Conservation (phyloP, 805 yeast genomes). For the Maudiozyma turicensis region DNA sequence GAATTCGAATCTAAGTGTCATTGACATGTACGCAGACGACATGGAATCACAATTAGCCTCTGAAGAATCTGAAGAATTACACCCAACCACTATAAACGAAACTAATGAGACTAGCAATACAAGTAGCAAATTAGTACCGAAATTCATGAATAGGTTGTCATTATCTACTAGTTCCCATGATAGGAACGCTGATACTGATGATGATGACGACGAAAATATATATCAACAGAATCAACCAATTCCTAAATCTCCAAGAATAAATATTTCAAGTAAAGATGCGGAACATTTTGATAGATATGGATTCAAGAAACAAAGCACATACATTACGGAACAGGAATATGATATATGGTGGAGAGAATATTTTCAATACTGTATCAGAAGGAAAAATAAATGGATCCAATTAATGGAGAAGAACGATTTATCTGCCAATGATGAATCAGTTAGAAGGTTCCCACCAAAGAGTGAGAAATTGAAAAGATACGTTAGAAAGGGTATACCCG, state of each 20-base stretch:
- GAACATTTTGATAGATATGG: conserved; percentile 71
- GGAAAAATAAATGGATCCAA: conserved; percentile 69
- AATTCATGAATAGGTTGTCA: neutral
- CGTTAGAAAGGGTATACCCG: conserved; percentile 87
- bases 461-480: conserved; percentile 73
- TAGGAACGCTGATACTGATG: neutral
- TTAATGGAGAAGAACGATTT: conserved; percentile 64
- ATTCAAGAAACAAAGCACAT: conserved; percentile 57
- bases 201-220: conserved; percentile 6
- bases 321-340: conserved; percentile 46
- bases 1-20: conserved; percentile 29
- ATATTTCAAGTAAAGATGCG: neutral
- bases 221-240: conserved; percentile 3
- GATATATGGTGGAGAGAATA: conserved; percentile 71
- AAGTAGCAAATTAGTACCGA: neutral
- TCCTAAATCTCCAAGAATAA: neutral
- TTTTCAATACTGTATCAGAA: conserved; percentile 47
- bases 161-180: neutral
- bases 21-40: conserved; percentile 30
- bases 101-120: neutral
- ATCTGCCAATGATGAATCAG: conserved; percentile 36
- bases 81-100: neutral
- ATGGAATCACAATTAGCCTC: neutral
- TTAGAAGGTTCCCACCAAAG: conserved; percentile 63
- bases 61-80: conserved; percentile 1